Conservation (phyloP, 1,284 basidiomycete species). For the Meripilus lineatus region DNA sequence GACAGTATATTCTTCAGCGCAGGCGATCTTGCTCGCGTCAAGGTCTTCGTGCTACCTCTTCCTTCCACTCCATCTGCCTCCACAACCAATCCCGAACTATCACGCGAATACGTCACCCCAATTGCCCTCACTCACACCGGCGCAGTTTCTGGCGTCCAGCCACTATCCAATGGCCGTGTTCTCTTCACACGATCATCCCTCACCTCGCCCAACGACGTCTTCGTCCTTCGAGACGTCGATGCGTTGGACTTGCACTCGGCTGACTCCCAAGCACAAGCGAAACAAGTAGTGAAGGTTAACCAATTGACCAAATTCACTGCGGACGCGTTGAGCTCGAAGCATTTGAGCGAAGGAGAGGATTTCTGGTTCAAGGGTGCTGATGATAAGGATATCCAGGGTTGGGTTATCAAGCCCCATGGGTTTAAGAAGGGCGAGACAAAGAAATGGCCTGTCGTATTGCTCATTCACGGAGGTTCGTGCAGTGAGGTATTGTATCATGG, state of each 20-base stretch:
- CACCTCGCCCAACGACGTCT: slow-evolving; percentile 71
- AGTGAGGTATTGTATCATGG: neutral
- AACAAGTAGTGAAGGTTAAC: slow-evolving; percentile 33
- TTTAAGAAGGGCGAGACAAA: slow-evolving; percentile 62
- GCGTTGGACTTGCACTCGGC: neutral
- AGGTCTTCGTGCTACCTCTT: slow-evolving; percentile 66
- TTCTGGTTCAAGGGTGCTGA: slow-evolving; percentile 85
- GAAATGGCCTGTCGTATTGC: slow-evolving; percentile 69
- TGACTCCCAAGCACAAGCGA: slow-evolving; percentile 7
- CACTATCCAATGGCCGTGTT: slow-evolving; percentile 53
- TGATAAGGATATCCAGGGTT: slow-evolving; percentile 74
- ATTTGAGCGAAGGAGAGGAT: slow-evolving; percentile 60
- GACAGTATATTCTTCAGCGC: slow-evolving; percentile 68
- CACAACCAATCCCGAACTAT: slow-evolving; percentile 44
- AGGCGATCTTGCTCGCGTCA: slow-evolving; percentile 70
- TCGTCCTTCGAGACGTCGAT: slow-evolving; percentile 45
- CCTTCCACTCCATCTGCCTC: slow-evolving; percentile 54
- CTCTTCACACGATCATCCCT: slow-evolving; percentile 68
- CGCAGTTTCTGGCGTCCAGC: slow-evolving; percentile 55
- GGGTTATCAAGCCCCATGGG: slow-evolving; percentile 74
- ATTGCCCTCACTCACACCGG: slow-evolving; percentile 52
- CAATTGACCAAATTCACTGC: slow-evolving; percentile 62
- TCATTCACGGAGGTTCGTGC: slow-evolving; percentile 68
- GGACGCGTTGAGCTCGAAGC: slow-evolving; percentile 49
- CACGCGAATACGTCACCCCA: slow-evolving; percentile 47